Evolutionary conservation across 257 asterid species (phyloP).

Genomic region (Mitragyna speciosa): DNA sequence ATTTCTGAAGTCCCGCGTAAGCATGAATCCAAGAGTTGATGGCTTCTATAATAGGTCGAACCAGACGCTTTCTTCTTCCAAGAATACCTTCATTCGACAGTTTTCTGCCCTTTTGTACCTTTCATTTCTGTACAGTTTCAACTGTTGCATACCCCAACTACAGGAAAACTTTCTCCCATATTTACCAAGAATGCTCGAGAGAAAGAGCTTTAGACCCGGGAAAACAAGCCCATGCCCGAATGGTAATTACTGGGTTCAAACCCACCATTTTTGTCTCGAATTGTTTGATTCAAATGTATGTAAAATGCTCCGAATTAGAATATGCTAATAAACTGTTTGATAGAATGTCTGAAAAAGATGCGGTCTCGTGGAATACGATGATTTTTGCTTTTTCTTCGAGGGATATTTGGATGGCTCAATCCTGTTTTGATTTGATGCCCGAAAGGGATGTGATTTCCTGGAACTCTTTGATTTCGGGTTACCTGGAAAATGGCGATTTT

Average conservation of each 20-base stretch:
- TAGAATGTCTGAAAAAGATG: conserved; percentile 61
- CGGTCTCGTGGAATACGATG: conserved; percentile 74
- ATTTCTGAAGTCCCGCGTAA: conserved; percentile 49
- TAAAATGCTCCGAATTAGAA: conserved; percentile 47
- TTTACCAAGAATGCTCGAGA: conserved; percentile 66
- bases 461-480: conserved; percentile 85
- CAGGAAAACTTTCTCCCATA: conserved; percentile 58
- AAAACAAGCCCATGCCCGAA: conserved; percentile 68
- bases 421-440: conserved; percentile 56
- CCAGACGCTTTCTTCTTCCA: conserved; percentile 28
- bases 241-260: conserved; percentile 63
- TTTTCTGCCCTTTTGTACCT: conserved; percentile 12
- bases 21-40: conserved; percentile 49
- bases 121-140: conserved; percentile 23
- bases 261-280: conserved; percentile 74
- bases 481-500: conserved; percentile 56
- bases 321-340: conserved; percentile 67
- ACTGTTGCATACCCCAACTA: conserved; percentile 31
- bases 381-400: conserved; percentile 56
- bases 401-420: conserved; percentile 44
- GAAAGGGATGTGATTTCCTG: conserved; percentile 76
- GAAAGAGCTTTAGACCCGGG: conserved; percentile 51
- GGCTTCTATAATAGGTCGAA: conserved; percentile 38
- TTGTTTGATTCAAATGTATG: conserved; percentile 67
- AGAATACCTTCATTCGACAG: conserved; percentile 25